Evolutionary conservation across 345 rosid species (phyloP), one percentile per base, ranked within the genome.

Genomic region (Acer yangbiense): DNA sequence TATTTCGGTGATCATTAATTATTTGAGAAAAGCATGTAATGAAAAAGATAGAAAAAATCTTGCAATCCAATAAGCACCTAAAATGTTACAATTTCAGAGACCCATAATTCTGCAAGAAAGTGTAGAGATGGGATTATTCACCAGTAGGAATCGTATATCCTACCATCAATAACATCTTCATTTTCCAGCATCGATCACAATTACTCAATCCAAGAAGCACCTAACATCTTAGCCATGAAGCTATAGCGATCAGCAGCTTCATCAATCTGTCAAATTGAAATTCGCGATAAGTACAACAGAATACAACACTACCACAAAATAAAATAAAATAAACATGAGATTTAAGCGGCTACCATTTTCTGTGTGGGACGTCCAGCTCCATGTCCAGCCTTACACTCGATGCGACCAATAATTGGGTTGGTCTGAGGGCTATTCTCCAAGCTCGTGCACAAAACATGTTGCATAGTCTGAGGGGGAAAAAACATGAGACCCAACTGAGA

Each of bases 381-480:
- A 83, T 94, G 98, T 74, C 98, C 99, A 4, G 97, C 97, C 81
- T 96, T 94, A 23, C 92, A 86, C 74, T 96, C 99, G 7, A 96
- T 94, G 41, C 92, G 94, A 68, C 94, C 97, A 12, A 96, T 84
- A 9, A 96, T 83, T 6, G 97, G 98, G 79, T 94, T 96, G 64
- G 90, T 94, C 84, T 96, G 98, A 6, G 89, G 97, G 82, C 93
- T 91, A 17, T 86, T 88, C 80, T 92, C 90, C 84, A 91, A 71
- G 85, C 97, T 89, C 18, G 91, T 85, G 85, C 89, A 72, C 65
- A 95, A 74, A 60, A 87, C 88, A 68, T 96, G 74, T 76, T 96
- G 98, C 97, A 92, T 89, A 8, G 99, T 94, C 99, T 96, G 87
- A 68, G 2, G 73, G 71, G 23, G 17, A 48, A 71, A 0, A 54